Evolutionary conservation across 805 yeast genomes (phyloP).

Genomic region (Myxozyma melibiosi): DNA sequence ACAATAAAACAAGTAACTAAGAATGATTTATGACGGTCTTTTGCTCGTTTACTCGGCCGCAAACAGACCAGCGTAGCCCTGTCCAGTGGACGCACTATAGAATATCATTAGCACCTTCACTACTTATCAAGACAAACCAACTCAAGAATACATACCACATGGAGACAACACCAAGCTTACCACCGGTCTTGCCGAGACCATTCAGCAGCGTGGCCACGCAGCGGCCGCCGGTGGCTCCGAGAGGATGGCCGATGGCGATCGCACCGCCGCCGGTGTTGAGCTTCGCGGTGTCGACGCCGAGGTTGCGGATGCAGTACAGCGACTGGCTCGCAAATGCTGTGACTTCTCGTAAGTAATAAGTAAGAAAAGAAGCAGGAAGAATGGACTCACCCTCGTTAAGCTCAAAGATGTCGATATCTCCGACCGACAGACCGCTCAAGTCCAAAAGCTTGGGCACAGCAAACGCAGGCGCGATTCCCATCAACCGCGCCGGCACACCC

Average conservation of each 20-base stretch:
- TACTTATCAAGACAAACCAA: not conserved
- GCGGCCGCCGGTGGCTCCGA: slow-evolving; percentile 65
- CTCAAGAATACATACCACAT: slow-evolving; percentile 40
- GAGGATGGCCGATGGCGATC: slow-evolving; percentile 89
- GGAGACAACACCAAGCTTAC: slow-evolving; percentile 45
- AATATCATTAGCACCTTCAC: not conserved
- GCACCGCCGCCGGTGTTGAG: slow-evolving; percentile 92
- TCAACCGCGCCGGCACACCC: slow-evolving; percentile 80
- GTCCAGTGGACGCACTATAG: slow-evolving; percentile 22
- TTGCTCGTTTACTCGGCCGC: slow-evolving; percentile 13
- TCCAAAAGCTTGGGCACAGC: slow-evolving; percentile 87
- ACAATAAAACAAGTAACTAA: too few relatives aligned
- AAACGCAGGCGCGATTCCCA: slow-evolving; percentile 85
- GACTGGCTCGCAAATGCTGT: slow-evolving; percentile 86
- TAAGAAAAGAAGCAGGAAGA: not conserved
- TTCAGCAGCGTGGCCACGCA: slow-evolving; percentile 45
- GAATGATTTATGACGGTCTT: not conserved
- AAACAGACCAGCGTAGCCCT: slow-evolving; percentile 26
- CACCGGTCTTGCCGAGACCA: slow-evolving; percentile 41
- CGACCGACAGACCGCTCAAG: slow-evolving; percentile 62
- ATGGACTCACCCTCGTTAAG: slow-evolving; percentile 59
- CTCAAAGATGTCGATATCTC: slow-evolving; percentile 76
- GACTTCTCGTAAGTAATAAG: not conserved
- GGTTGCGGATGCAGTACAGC: slow-evolving; percentile 71
- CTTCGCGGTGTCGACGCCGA: slow-evolving; percentile 62